phyloP scores from a whole-genome alignment of 2,329 filamentous ascomycete species.

The Fusarium nisikadoi region DNA sequence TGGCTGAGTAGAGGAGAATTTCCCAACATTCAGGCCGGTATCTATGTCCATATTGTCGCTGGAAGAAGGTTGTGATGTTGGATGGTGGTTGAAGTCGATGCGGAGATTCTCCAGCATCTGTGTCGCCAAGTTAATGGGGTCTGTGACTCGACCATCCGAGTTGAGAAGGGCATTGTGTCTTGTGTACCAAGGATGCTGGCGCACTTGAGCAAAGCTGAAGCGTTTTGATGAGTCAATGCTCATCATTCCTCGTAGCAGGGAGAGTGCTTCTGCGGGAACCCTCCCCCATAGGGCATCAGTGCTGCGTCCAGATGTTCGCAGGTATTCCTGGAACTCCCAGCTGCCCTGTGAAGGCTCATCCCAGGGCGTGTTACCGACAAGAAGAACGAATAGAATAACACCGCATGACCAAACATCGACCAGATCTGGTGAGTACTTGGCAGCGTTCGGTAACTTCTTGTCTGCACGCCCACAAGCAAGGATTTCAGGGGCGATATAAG shows the following conservation, averaged over 20 bases:
- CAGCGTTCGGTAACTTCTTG: conserved; percentile 59
- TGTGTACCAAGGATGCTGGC: conserved; percentile 95
- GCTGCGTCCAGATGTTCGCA: conserved; percentile 80
- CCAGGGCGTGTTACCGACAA: conserved; percentile 98
- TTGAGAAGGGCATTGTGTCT: conserved; percentile 81
- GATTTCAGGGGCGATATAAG: conserved; percentile 97
- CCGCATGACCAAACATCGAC: conserved; percentile 98
- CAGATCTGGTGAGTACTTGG: conserved; percentile 78
- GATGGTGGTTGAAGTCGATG: conserved; percentile 83
- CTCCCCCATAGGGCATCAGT: conserved; percentile 87
- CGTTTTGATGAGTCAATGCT: conserved; percentile 78
- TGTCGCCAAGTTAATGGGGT: conserved; percentile 88
- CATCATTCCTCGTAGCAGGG: conserved; percentile 93
- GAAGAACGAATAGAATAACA: conserved; percentile 94
- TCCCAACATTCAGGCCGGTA: conserved; percentile 54
- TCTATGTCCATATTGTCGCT: conserved; percentile 78
- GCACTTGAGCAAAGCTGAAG: conserved; percentile 87
- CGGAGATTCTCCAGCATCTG: conserved; percentile 91
- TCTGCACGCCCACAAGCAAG: conserved; percentile 63
- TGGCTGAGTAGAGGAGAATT: conserved; percentile 85
- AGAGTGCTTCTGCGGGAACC: conserved; percentile 78
- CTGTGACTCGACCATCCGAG: conserved; percentile 76
- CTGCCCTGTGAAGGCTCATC: conserved; percentile 88
- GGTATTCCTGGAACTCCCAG: conserved; percentile 92
- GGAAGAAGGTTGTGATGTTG: conserved; percentile 57